phyloP scores from a whole-genome alignment of 2,329 filamentous ascomycete genomes.

The Fusarium nisikadoi region DNA sequence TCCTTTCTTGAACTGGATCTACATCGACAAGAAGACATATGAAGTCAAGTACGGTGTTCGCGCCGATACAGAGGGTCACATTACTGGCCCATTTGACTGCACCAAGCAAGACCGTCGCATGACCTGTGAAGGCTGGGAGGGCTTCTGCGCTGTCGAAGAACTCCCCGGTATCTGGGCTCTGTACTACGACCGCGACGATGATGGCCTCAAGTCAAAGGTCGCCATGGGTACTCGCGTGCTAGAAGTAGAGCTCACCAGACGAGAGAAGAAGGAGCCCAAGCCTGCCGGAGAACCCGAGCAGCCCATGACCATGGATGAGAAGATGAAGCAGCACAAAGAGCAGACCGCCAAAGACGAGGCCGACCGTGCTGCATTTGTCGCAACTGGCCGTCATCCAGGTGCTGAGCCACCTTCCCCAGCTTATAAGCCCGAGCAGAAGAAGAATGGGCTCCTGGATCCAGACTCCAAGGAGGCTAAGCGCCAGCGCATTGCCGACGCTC shows the following conservation, averaged over 20 bases:
- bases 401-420: slow-evolving; percentile 21
- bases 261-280: slow-evolving; percentile 55
- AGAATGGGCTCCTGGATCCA: slow-evolving; percentile 4
- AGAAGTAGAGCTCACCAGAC: slow-evolving; percentile 64
- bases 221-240: slow-evolving; percentile 60
- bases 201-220: slow-evolving; percentile 58
- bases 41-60: slow-evolving; percentile 60
- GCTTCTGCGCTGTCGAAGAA: slow-evolving; percentile 60
- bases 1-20: slow-evolving; percentile 64
- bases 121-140: slow-evolving; percentile 61
- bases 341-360: slow-evolving; percentile 36
- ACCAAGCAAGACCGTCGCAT: slow-evolving; percentile 63
- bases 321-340: slow-evolving; percentile 46
- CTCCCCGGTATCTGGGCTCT: slow-evolving; percentile 56
- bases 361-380: slow-evolving; percentile 36
- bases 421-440: slow-evolving; percentile 8
- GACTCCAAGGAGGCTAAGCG: slow-evolving; percentile 30
- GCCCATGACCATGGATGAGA: slow-evolving; percentile 43
- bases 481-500: slow-evolving; percentile 36
- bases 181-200: slow-evolving; percentile 60
- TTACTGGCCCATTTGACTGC: slow-evolving; percentile 62
- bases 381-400: slow-evolving; percentile 29
- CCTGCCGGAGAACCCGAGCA: slow-evolving; percentile 30
- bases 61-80: slow-evolving; percentile 53
- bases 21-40: slow-evolving; percentile 57